Percentiles rank a stretch among this genome's conserved stretches.
phyloP scores from a whole-genome alignment of 352 stramenopile genomes.

The Phytophthora fragariaefolia region DNA sequence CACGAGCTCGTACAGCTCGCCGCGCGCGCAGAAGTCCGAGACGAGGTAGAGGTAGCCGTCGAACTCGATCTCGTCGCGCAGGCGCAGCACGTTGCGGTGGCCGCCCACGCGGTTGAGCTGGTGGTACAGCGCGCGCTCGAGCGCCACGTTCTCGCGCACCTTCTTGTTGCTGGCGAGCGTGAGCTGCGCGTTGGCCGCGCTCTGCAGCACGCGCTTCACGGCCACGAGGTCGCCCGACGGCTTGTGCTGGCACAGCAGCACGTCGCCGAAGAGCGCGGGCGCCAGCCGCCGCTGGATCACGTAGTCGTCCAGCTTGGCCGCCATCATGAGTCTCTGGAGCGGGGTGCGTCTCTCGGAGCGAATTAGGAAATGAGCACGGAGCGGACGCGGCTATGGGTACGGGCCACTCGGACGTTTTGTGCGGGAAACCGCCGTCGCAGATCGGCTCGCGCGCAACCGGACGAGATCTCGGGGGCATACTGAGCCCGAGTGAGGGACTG shows the following conservation, averaged over 20 bases:
- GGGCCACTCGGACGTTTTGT: too few relatives aligned
- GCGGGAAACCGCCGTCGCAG: too few relatives aligned
- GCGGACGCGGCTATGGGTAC: neutral
- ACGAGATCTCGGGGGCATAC: too few relatives aligned
- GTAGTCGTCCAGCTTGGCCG: constrained; percentile 78
- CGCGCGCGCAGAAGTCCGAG: constrained; percentile 72
- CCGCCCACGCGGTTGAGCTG: constrained; percentile 65
- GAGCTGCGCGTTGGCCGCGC: constrained; percentile 56
- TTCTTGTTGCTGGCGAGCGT: constrained; percentile 77
- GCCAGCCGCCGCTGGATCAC: constrained; percentile 80
- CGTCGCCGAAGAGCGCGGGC: constrained; percentile 80
- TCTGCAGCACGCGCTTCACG: constrained; percentile 83
- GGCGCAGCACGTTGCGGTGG: constrained; percentile 67
- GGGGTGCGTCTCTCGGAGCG: too few relatives aligned
- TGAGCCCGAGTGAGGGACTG: too few relatives aligned
- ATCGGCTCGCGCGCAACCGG: too few relatives aligned
- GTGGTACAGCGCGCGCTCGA: constrained; percentile 77
- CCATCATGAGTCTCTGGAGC: constrained; percentile 33
- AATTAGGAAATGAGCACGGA: neutral
- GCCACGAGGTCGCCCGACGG: constrained; percentile 68
- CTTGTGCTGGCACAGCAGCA: constrained; percentile 78
- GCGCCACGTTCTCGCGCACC: constrained; percentile 81
- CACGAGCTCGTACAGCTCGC: constrained; percentile 85
- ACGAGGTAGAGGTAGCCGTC: constrained; percentile 85
- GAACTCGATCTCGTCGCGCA: constrained; percentile 82